A percentile compares a stretch with the other conserved stretches of the same genome.
These are phyloP conservation scores for Solanum boliviense DNA, from an alignment of 257 asterid species.

Conservation along the genomic window DNA sequence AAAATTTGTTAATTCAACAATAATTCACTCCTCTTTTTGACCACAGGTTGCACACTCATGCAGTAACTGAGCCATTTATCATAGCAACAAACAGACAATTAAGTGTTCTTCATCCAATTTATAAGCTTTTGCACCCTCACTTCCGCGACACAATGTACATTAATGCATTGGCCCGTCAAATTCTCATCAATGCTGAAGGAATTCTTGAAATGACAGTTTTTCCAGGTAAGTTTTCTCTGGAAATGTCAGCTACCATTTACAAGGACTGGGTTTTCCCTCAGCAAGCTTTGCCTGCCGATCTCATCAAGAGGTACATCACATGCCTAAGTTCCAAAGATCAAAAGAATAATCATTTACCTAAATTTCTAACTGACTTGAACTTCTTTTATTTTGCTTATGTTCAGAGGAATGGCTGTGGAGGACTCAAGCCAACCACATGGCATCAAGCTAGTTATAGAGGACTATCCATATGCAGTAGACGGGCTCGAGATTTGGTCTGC, in stretches of 20 bases:
- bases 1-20: background rate
- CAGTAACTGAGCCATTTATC: conserved; percentile 19
- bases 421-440: conserved; percentile 52
- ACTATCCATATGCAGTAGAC: conserved; percentile 82
- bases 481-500: conserved; percentile 79
- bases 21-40: background rate
- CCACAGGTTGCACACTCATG: conserved; percentile 21
- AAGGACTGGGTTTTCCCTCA: conserved; percentile 21
- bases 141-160: conserved; percentile 26
- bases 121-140: conserved; percentile 24
- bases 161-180: conserved; percentile 23
- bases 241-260: conserved; percentile 15
- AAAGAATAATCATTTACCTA: conserved; percentile 9
- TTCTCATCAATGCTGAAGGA: conserved; percentile 17
- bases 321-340: background rate
- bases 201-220: conserved; percentile 9
- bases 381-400: background rate
- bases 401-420: conserved; percentile 12
- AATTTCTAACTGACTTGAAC: background rate
- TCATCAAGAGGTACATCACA: background rate
- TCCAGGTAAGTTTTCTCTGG: conserved; percentile 16
- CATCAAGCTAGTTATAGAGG: conserved; percentile 49
- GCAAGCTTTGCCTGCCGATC: conserved; percentile 8
- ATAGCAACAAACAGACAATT: conserved; percentile 26
- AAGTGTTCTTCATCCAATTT: conserved; percentile 20